A percentile compares a stretch with the other conserved stretches of the same genome.
phyloP scores from a whole-genome alignment of 495 filamentous ascomycete genomes.

The Cladorrhinum samala region DNA sequence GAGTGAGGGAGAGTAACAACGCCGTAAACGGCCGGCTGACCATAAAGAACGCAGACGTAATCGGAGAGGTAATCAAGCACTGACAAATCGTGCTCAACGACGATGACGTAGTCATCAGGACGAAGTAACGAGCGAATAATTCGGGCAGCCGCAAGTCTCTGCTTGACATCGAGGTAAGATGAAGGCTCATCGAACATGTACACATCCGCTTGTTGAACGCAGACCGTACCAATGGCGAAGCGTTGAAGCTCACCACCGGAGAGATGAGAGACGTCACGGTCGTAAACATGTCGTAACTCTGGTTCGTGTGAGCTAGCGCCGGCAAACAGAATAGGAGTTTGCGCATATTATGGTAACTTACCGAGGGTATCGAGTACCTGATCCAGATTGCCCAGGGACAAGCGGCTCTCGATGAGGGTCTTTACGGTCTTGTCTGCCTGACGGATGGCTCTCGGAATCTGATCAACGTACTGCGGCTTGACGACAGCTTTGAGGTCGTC shows the following conservation, averaged over 20 bases:
- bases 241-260: constrained; percentile 97
- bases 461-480: constrained; percentile 98
- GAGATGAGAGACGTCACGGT: constrained; percentile 79
- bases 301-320: constrained; percentile 7
- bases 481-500: constrained; percentile 95
- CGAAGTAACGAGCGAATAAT: constrained; percentile 86
- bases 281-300: constrained; percentile 81
- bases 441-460: constrained; percentile 87
- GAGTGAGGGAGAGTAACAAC: constrained; percentile 96
- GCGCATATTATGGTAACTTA: constrained; percentile 30
- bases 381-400: constrained; percentile 73
- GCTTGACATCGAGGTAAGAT: constrained; percentile 96
- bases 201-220: constrained; percentile 95
- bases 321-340: constrained; percentile 4
- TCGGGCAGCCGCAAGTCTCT: constrained; percentile 84
- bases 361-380: constrained; percentile 77
- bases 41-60: constrained; percentile 96
- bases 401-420: constrained; percentile 64
- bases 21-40: constrained; percentile 90
- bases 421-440: constrained; percentile 69
- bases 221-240: constrained; percentile 92
- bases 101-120: constrained; percentile 91
- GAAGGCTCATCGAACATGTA: constrained; percentile 99
- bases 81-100: constrained; percentile 97
- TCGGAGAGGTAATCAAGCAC: constrained; percentile 97